Evolutionary conservation across 495 filamentous ascomycete species (phyloP), one percentile per base, ranked within the genome.

Genomic region (Penicillium steckii): DNA sequence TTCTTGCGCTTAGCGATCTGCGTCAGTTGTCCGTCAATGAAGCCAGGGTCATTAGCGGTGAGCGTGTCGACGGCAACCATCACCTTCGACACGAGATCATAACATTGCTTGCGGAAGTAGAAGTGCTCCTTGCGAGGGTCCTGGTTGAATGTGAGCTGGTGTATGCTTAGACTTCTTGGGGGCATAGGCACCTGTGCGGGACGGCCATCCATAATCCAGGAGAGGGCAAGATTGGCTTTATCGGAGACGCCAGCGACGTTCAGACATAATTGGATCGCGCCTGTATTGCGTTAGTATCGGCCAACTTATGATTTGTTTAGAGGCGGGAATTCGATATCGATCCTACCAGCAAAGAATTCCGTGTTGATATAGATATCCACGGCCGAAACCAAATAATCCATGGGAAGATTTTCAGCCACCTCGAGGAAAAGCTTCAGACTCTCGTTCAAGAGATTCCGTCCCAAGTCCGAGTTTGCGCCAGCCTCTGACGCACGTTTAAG

Each of bases 241-340:
- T 99, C 94, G 46, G 78, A 83, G 62, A 91, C 85, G 27, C 79
- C 74, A 17, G 94, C 93, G 12, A 95, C 91, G 15, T 78, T 80
- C 17, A 97, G 75, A 48, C 86, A 88, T 23, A 99, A 75, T 66
- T 89, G 86, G 50, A 98, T 95, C n/a, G 94, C 92, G 18, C 93
- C 93, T 74, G 27, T 32, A 15, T n/a, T 35, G 12, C 57, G 24
- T 59, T 48, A 58, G 53, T 19, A 57, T 47, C 19, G 27, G 22
- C 29, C 44, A 33, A 19, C 35, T 1, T 4, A n/a, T n/a, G n/a
- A n/a, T n/a, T n/a, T n/a, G n/a, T n/a, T n/a, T n/a, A n/a, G n/a
- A n/a, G n/a, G n/a, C n/a, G n/a, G n/a, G n/a, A n/a, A n/a, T n/a
- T n/a, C n/a, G n/a, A n/a, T n/a, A n/a, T n/a, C n/a, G n/a, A 55